Percentiles rank a stretch among this genome's conserved stretches.
Conservation (phyloP, 176 grass and related monocot species). For the Carex pumila region DNA sequence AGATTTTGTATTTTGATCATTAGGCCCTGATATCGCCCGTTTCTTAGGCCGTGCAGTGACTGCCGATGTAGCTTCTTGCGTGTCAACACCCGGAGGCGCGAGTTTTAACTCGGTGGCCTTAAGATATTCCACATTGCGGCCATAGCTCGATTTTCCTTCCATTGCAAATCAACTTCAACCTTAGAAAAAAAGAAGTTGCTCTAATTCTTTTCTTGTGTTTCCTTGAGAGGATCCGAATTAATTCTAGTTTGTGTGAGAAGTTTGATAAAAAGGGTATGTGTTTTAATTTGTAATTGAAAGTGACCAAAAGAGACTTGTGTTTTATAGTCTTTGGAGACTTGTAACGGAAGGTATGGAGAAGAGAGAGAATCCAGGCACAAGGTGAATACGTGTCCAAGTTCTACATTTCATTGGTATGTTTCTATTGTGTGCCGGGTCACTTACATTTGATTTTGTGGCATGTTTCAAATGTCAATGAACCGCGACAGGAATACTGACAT, state of each 20-base stretch:
- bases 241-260: background rate
- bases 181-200: background rate
- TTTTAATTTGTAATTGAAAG: conserved; percentile 14
- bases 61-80: background rate
- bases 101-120: conserved; percentile 33
- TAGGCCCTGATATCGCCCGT: background rate
- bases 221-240: background rate
- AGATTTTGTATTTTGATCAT: background rate
- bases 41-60: background rate
- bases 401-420: background rate
- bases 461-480: too few species aligned
- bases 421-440: background rate
- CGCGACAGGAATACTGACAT: background rate
- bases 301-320: conserved; percentile 21
- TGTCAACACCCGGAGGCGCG: background rate
- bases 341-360: background rate
- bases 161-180: conserved; percentile 2
- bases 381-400: background rate
- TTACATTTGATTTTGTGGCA: too few species aligned
- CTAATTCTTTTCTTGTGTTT: background rate
- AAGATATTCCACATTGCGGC: conserved; percentile 18
- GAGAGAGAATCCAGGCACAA: conserved; percentile 18
- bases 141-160: conserved; percentile 9
- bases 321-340: conserved; percentile 16
- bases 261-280: background rate